These are phyloP conservation scores for Beta vulgaris DNA, from an alignment of 148 eudicot species.

Conservation along the genomic window DNA sequence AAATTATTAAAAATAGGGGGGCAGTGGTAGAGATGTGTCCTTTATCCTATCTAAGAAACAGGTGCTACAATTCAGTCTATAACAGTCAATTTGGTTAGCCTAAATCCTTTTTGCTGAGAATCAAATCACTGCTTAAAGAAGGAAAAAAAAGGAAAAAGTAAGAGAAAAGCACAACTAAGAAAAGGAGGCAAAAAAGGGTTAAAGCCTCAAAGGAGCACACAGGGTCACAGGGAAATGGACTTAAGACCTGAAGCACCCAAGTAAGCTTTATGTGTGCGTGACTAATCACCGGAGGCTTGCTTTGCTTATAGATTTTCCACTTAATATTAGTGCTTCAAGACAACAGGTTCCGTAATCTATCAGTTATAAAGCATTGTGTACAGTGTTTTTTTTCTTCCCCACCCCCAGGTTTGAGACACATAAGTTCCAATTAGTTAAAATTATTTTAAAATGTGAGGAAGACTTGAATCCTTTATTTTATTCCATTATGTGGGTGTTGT, in stretches of 20 bases:
- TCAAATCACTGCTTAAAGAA: background rate
- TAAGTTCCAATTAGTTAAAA: too few species aligned
- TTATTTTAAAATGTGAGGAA: too few species aligned
- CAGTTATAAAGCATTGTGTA: background rate
- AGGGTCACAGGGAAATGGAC: too few species aligned
- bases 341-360: background rate
- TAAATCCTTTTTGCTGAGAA: background rate
- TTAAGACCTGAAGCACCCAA: background rate
- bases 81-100: background rate
- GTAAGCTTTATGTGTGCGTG: background rate
- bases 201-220: background rate
- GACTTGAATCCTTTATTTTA: too few species aligned
- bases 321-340: background rate
- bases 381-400: too few species aligned
- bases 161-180: background rate
- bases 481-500: background rate
- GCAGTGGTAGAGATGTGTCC: background rate
- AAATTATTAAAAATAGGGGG: background rate
- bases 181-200: background rate
- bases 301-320: background rate
- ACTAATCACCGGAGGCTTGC: background rate
- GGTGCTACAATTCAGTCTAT: background rate
- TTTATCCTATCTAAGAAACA: background rate
- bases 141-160: background rate
- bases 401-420: too few species aligned